Percentiles rank a stretch among this genome's conserved stretches.
These are phyloP conservation scores for Drechslerella coelobrocha DNA, from an alignment of 2,329 filamentous ascomycete genomes.

Conservation along the genomic window DNA sequence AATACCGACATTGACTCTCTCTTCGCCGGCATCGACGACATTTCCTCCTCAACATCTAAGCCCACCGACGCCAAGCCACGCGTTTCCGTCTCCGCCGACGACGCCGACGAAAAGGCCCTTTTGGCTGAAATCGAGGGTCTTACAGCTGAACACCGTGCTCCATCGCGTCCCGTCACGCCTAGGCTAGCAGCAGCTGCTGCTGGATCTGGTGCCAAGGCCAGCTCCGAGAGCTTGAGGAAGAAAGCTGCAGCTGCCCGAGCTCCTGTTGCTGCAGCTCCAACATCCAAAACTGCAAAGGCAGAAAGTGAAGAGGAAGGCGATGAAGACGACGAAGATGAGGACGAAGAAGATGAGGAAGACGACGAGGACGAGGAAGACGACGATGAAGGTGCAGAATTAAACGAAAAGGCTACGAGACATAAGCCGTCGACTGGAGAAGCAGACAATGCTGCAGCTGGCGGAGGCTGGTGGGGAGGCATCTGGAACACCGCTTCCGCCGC, in stretches of 20 bases:
- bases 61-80: slow-evolving; percentile 63
- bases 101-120: slow-evolving; percentile 71
- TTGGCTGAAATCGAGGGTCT: slow-evolving; percentile 87
- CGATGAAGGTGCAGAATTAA: no score
- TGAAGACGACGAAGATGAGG: slow-evolving; percentile 62
- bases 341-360: slow-evolving; percentile 37
- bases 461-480: slow-evolving; percentile 88
- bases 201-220: slow-evolving; percentile 59
- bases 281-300: slow-evolving; percentile 40
- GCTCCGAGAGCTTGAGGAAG: slow-evolving; percentile 52
- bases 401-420: slow-evolving; percentile 4
- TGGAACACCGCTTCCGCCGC: slow-evolving; percentile 76
- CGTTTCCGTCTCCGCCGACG: slow-evolving; percentile 58
- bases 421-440: slow-evolving; percentile 50
- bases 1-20: slow-evolving; percentile 72
- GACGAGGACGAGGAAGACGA: slow-evolving; percentile 43
- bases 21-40: slow-evolving; percentile 68
- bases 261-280: slow-evolving; percentile 28
- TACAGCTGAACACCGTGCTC: slow-evolving; percentile 70
- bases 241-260: slow-evolving; percentile 55
- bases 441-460: slow-evolving; percentile 56
- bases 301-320: slow-evolving; percentile 57
- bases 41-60: slow-evolving; percentile 61
- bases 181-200: slow-evolving; percentile 58
- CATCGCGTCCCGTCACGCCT: slow-evolving; percentile 80